Evolutionary conservation across 371 early-diverging fungal genomes (phyloP).

Genomic region (Quaeritorhiza haematococci): DNA sequence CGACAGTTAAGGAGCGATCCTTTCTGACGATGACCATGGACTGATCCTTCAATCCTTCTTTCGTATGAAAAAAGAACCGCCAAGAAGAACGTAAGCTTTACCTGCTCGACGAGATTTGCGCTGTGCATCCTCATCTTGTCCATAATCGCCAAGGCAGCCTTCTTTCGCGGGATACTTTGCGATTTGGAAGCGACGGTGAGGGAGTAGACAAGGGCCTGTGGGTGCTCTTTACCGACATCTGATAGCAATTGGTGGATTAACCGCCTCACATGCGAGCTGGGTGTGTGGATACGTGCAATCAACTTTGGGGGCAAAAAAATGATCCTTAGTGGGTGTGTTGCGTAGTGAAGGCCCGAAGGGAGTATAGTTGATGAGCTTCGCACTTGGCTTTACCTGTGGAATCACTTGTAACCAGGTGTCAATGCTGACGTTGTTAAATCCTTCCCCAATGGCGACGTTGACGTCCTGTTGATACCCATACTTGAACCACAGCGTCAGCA

Average conservation of each 20-base stretch:
- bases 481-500: slow-evolving; percentile 95
- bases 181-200: slow-evolving; percentile 95
- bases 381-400: slow-evolving; percentile 64
- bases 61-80: neutral
- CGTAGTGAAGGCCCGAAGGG: neutral
- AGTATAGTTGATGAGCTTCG: neutral
- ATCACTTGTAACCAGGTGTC: slow-evolving; percentile 98
- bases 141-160: slow-evolving; percentile 84
- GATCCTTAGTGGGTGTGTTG: neutral
- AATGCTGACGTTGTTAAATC: slow-evolving; percentile 84
- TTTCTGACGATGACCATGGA: no score
- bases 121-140: slow-evolving; percentile 86
- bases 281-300: slow-evolving; percentile 92
- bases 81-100: slow-evolving; percentile 10
- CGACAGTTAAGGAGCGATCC: no score
- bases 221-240: slow-evolving; percentile 92
- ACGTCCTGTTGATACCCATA: slow-evolving; percentile 88
- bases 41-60: no score
- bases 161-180: slow-evolving; percentile 68
- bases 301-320: slow-evolving; percentile 36
- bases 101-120: slow-evolving; percentile 83
- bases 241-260: slow-evolving; percentile 86
- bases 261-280: slow-evolving; percentile 72
- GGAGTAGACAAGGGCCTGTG: slow-evolving; percentile 95
- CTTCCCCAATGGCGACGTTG: slow-evolving; percentile 77